Conservation (phyloP, 2,329 filamentous ascomycete genomes). For the Calycina marina region DNA sequence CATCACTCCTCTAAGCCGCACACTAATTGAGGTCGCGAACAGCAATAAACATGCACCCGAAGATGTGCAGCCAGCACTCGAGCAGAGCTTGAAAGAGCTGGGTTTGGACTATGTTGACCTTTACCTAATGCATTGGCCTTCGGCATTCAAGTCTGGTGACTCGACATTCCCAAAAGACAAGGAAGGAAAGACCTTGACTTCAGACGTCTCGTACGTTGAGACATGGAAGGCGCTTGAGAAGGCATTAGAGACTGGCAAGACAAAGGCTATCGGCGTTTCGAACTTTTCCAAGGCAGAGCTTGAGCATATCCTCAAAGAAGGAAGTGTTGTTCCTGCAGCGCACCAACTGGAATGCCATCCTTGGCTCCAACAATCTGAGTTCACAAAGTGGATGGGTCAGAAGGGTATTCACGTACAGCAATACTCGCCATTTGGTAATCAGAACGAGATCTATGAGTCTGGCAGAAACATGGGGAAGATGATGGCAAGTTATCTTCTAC, state of each 20-base stretch:
- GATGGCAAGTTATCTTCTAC: constrained; percentile 11
- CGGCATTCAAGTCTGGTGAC: constrained; percentile 18
- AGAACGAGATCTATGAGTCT: constrained; percentile 46
- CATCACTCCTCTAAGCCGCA: too few relatives aligned
- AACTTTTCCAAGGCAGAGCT: constrained; percentile 38
- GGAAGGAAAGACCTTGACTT: constrained; percentile 13
- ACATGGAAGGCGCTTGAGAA: constrained; percentile 46
- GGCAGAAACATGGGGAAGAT: constrained; percentile 42
- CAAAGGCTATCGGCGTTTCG: constrained; percentile 44
- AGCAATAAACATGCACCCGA: constrained; percentile 29
- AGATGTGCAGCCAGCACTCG: constrained; percentile 22
- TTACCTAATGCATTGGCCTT: constrained; percentile 27
- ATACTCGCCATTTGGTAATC: constrained; percentile 40
- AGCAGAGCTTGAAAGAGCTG: constrained; percentile 24
- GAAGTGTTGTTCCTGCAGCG: constrained; percentile 34
- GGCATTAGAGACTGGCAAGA: constrained; percentile 35
- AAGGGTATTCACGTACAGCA: constrained; percentile 29
- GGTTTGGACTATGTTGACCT: constrained; percentile 27
- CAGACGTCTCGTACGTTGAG: constrained; percentile 25
- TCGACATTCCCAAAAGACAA: constrained; percentile 15
- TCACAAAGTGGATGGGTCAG: constrained; percentile 29
- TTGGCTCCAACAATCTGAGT: constrained; percentile 34
- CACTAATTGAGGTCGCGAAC: too few relatives aligned
- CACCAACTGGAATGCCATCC: constrained; percentile 44
- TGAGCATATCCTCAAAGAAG: constrained; percentile 26